These are phyloP conservation scores for Niveomyces coronatus DNA, from an alignment of 2,329 filamentous ascomycete species.

Conservation along the genomic window DNA sequence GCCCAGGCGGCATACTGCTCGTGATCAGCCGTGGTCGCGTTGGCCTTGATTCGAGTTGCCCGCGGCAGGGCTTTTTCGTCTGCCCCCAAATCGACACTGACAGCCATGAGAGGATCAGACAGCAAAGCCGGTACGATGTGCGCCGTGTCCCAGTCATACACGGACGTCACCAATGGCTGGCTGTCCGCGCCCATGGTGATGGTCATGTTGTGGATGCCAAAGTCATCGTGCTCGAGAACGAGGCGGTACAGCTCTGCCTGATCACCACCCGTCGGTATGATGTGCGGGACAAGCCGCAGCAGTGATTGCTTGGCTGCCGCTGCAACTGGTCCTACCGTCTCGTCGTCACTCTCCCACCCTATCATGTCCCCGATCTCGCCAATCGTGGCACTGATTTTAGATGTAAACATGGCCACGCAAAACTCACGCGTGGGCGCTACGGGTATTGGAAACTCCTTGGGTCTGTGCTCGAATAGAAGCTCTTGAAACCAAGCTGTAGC, in stretches of 20 bases:
- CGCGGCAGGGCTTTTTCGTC: slow-evolving; percentile 15
- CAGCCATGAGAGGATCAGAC: slow-evolving; percentile 15
- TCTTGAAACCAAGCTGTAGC: slow-evolving; percentile 14
- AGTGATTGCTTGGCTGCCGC: slow-evolving; percentile 17
- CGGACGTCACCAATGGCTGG: slow-evolving; percentile 16
- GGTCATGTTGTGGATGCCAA: slow-evolving; percentile 23
- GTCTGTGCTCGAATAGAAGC: slow-evolving; percentile 17
- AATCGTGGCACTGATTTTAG: slow-evolving; percentile 20
- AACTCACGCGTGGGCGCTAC: slow-evolving; percentile 21
- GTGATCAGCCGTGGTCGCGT: slow-evolving; percentile 10
- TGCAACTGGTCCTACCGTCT: slow-evolving; percentile 9
- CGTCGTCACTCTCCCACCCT: slow-evolving; percentile 15
- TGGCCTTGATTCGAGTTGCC: slow-evolving; percentile 13
- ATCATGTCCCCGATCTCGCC: slow-evolving; percentile 15
- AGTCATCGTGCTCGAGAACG: slow-evolving; percentile 25
- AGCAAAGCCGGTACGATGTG: slow-evolving; percentile 21
- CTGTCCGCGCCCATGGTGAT: slow-evolving; percentile 13
- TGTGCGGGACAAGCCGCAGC: slow-evolving; percentile 16
- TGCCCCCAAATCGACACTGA: slow-evolving; percentile 11
- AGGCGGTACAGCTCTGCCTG: slow-evolving; percentile 17
- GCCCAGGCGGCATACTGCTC: slow-evolving; percentile 15
- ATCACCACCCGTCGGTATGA: slow-evolving; percentile 11
- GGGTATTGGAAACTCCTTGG: slow-evolving; percentile 13
- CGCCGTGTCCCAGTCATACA: slow-evolving; percentile 22
- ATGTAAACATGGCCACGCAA: slow-evolving; percentile 16